Base-by-base conservation (phyloP, 1,284 basidiomycete genomes). In the Malassezia globosa region DNA sequence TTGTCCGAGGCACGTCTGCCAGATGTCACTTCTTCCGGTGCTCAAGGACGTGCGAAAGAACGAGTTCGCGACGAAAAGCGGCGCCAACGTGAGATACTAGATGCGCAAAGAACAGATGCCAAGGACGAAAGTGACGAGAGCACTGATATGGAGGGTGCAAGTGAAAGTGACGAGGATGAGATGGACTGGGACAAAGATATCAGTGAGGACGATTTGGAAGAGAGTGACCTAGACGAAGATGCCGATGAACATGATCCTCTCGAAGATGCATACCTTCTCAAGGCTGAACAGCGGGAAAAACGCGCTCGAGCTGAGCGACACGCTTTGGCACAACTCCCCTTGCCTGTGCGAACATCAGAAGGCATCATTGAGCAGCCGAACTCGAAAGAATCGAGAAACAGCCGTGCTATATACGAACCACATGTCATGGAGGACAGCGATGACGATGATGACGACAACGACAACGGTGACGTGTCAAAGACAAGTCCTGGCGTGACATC, bases 81-180 rank as follows among this genome's bases (percentile, higher is more conserved):
- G 16, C 14, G n/a, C 22, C 37, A 52, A 39, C 44, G 50, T n/a
- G 21, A 51, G 24, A 24, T 14, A 19, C n/a, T 51, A 33, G 24
- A 51, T 4, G 37, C 35, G 22, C 10, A 24, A 37, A 27, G 41
- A 14, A 33, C 10, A 1, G 24, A 13, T 7, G 44, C n/a, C 26
- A 6, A 3, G 45, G 77, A 77, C 66, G 85, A 85, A 40, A 79
- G 83, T 52, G 80, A 79, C 50, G 76, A 76, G 36, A 79, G 81
- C 57, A 77, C 90, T 60, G 82, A 82, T 54, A 77, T 77, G 42
- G 87, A 87, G 18, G 89, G 90, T 63, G 27, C 27, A n/a, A 8
- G 8, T 8, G 27, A 31, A 8, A 8, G 47, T 27, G 54, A 62
- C 24, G 54, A 56, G 23, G 54, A 52, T 8, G 47, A 42, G 11